phyloP scores from a whole-genome alignment of 805 yeast species.

The Saccharomycopsis fibuligera region DNA sequence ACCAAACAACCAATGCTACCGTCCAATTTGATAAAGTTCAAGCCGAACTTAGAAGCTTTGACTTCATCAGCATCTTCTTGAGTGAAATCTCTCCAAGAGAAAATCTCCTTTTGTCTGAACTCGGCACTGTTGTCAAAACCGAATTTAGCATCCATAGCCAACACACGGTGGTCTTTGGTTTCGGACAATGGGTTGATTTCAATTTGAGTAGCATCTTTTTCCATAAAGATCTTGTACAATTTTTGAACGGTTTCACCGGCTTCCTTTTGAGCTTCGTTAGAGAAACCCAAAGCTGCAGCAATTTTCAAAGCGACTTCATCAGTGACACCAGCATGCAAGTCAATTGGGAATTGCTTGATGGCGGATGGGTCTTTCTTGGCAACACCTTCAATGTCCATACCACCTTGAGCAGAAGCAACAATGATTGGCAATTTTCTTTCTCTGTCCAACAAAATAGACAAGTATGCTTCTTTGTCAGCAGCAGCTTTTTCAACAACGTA shows the following conservation, averaged over 20 bases:
- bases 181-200: constrained; percentile 98
- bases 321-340: constrained; percentile 73
- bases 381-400: constrained; percentile 99
- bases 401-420: constrained; percentile 97
- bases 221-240: constrained; percentile 82
- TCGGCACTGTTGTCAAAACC: constrained; percentile 96
- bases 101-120: constrained; percentile 91
- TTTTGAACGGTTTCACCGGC: constrained; percentile 84
- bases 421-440: constrained; percentile 82
- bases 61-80: constrained; percentile 99
- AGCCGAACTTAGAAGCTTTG: constrained; percentile 80
- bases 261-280: constrained; percentile 66
- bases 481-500: constrained; percentile 92
- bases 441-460: constrained; percentile 94
- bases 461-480: constrained; percentile 90
- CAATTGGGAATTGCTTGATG: constrained; percentile 80
- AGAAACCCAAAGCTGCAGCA: constrained; percentile 78
- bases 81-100: constrained; percentile 92
- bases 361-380: constrained; percentile 88
- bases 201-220: constrained; percentile 94
- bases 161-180: constrained; percentile 80
- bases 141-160: constrained; percentile 99
- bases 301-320: constrained; percentile 67
- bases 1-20: constrained; percentile 99
- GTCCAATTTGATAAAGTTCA: constrained; percentile 94